A percentile compares a stretch with the other conserved stretches of the same genome.
These are phyloP conservation scores for Lecanicillium sp. DNA, from an alignment of 2,329 filamentous ascomycete genomes.

Conservation along the genomic window DNA sequence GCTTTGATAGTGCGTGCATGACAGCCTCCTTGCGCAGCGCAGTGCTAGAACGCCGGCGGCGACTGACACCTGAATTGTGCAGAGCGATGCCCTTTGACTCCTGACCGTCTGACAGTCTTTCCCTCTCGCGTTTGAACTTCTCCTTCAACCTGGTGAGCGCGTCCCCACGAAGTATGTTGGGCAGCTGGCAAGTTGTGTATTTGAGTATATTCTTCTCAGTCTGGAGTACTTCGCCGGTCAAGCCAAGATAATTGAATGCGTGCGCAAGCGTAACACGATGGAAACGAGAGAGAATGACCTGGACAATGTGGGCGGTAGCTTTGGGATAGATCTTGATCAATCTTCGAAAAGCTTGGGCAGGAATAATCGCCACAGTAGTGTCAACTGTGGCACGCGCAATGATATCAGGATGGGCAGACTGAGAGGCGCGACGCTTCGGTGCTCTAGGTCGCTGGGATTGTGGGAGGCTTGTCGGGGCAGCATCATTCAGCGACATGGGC, in stretches of 20 bases:
- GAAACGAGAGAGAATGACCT: slow-evolving; percentile 90
- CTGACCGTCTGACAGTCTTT: slow-evolving; percentile 75
- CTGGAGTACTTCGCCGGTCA: slow-evolving; percentile 85
- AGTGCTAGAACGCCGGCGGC: slow-evolving; percentile 65
- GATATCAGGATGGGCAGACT: slow-evolving; percentile 91
- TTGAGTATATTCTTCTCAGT: slow-evolving; percentile 93
- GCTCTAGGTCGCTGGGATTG: slow-evolving; percentile 31
- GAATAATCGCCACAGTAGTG: slow-evolving; percentile 97
- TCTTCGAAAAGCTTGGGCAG: slow-evolving; percentile 88
- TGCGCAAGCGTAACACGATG: slow-evolving; percentile 93
- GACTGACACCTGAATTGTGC: slow-evolving; percentile 67
- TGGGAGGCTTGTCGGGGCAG: slow-evolving; percentile 20
- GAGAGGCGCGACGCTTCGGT: slow-evolving; percentile 44
- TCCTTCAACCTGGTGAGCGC: slow-evolving; percentile 82
- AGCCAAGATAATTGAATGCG: slow-evolving; percentile 86
- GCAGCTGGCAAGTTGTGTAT: slow-evolving; percentile 85
- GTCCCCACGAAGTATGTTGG: slow-evolving; percentile 80
- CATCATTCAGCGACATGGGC: slow-evolving; percentile 63
- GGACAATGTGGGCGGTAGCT: slow-evolving; percentile 93
- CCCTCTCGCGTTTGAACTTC: slow-evolving; percentile 81
- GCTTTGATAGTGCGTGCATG: slow-evolving; percentile 57
- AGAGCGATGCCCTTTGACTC: slow-evolving; percentile 84
- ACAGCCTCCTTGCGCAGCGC: slow-evolving; percentile 74
- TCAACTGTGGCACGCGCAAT: slow-evolving; percentile 94
- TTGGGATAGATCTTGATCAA: slow-evolving; percentile 92